Evolutionary conservation across 2,329 filamentous ascomycete species (phyloP).

Genomic region (Microdochium paspali): DNA sequence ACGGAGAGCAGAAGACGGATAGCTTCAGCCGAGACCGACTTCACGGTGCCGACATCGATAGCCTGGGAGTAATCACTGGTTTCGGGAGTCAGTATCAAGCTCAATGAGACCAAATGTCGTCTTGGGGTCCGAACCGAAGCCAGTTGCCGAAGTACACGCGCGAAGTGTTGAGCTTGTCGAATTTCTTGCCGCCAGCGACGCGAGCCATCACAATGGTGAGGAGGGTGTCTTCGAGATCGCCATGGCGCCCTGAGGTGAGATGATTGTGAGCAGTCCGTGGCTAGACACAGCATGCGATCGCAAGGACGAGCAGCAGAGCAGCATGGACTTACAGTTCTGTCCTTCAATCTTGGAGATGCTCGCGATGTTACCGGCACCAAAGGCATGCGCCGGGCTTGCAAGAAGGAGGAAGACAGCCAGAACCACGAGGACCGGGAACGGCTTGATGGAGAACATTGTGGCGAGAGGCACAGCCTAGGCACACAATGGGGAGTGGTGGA

Average conservation of each 20-base stretch:
- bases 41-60: constrained; percentile 86
- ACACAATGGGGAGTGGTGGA: not conserved
- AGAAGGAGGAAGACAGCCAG: constrained; percentile 56
- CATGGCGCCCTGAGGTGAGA: constrained; percentile 56
- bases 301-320: not conserved
- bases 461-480: not conserved
- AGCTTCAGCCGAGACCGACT: constrained; percentile 81
- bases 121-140: constrained; percentile 40
- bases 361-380: constrained; percentile 84
- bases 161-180: constrained; percentile 78
- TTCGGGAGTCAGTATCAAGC: not conserved
- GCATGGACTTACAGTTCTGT: constrained; percentile 56
- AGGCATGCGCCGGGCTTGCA: constrained; percentile 61
- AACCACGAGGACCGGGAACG: constrained; percentile 41
- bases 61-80: constrained; percentile 78
- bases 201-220: constrained; percentile 56
- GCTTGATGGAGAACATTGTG: constrained; percentile 39
- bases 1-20: constrained; percentile 86
- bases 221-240: constrained; percentile 87
- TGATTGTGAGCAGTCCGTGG: constrained; percentile 7
- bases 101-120: not conserved
- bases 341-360: constrained; percentile 73
- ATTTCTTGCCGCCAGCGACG: constrained; percentile 60
- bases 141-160: constrained; percentile 95
- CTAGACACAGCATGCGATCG: not conserved